These are phyloP conservation scores for Phytopythium vexans DNA, from an alignment of 352 stramenopile genomes.

Conservation along the genomic window DNA sequence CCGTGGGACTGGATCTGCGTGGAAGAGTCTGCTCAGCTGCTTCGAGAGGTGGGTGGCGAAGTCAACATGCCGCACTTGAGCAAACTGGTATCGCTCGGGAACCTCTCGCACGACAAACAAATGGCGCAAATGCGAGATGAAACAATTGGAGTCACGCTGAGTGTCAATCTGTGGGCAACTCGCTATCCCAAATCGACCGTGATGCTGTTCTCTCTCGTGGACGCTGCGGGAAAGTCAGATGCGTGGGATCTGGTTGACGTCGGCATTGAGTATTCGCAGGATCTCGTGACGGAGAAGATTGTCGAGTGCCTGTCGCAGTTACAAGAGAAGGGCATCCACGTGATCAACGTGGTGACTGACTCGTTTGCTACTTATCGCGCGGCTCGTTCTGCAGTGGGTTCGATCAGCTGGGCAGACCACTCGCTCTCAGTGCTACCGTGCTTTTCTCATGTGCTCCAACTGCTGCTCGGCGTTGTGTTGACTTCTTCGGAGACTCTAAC, in stretches of 20 bases:
- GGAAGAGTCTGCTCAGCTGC: conserved; percentile 35
- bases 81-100: conserved; percentile 17
- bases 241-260: conserved; percentile 58
- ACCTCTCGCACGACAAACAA: conserved; percentile 41
- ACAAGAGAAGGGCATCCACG: conserved; percentile 38
- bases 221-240: conserved; percentile 56
- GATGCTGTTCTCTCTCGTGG: conserved; percentile 67
- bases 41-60: conserved; percentile 23
- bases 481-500: conserved; percentile 44
- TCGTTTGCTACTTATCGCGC: conserved; percentile 32
- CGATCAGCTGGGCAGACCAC: conserved; percentile 29
- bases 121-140: conserved; percentile 62
- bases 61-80: conserved; percentile 21
- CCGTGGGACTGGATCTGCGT: conserved; percentile 61
- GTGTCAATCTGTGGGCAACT: conserved; percentile 58
- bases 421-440: conserved; percentile 61
- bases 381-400: conserved; percentile 38
- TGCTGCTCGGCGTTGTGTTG: conserved; percentile 56
- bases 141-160: conserved; percentile 49
- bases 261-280: conserved; percentile 36
- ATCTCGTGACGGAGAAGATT: conserved; percentile 52
- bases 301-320: conserved; percentile 37
- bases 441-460: conserved; percentile 47
- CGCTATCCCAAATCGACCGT: conserved; percentile 49
- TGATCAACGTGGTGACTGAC: conserved; percentile 76